Evolutionary conservation across 2,329 filamentous ascomycete species (phyloP).

Genomic region (Aspergillus jensenii): DNA sequence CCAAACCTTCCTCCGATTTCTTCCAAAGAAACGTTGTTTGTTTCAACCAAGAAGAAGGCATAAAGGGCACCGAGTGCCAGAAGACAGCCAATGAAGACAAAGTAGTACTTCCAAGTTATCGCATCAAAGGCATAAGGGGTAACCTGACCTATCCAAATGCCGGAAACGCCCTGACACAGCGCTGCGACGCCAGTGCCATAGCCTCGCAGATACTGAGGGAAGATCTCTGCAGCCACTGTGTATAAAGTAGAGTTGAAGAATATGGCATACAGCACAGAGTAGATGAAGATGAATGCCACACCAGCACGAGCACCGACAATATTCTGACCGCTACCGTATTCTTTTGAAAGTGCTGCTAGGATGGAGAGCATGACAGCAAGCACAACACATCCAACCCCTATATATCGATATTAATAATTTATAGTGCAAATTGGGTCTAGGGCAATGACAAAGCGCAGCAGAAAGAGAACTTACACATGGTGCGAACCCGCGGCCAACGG

Average conservation of each 20-base stretch:
- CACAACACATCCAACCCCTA: constrained; percentile 24
- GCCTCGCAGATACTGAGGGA: constrained; percentile 33
- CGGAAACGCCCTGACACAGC: constrained; percentile 28
- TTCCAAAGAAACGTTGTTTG: constrained; percentile 27
- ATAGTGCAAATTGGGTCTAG: too few relatives aligned
- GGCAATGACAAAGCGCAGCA: too few relatives aligned
- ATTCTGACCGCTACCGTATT: constrained; percentile 20
- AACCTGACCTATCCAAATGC: constrained; percentile 32
- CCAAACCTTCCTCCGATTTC: background rate
- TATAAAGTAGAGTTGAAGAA: constrained; percentile 41
- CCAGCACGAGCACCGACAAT: constrained; percentile 29
- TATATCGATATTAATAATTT: too few relatives aligned
- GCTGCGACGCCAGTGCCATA: constrained; percentile 33
- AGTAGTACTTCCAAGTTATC: constrained; percentile 42
- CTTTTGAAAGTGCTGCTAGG: constrained; percentile 26
- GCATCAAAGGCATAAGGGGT: constrained; percentile 37
- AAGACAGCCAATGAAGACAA: constrained; percentile 37
- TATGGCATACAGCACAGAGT: constrained; percentile 36
- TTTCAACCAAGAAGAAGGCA: constrained; percentile 40
- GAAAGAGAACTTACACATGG: constrained; percentile 20
- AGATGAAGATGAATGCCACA: constrained; percentile 41
- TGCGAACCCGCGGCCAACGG: constrained; percentile 33
- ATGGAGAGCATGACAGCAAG: constrained; percentile 28
- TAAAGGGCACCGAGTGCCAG: constrained; percentile 33
- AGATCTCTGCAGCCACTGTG: constrained; percentile 35